phyloP scores from a whole-genome alignment of 1,139 yeast genomes.

The Suhomyces wounanorum region DNA sequence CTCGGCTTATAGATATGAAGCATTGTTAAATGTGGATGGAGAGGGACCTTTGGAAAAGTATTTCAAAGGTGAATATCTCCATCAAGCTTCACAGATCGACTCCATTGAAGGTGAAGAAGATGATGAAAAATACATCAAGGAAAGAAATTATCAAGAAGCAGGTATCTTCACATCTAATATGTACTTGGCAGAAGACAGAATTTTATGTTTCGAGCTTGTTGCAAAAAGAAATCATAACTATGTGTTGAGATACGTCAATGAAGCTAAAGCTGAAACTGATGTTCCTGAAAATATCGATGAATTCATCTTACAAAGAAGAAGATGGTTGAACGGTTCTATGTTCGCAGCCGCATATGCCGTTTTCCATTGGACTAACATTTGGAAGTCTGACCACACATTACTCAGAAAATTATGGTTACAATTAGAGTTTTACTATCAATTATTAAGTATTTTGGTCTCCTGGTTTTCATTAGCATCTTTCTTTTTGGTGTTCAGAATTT shows the following conservation, averaged over 20 bases:
- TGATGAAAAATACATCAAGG: slow-evolving; percentile 46
- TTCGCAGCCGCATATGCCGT: slow-evolving; percentile 80
- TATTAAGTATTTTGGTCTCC: slow-evolving; percentile 64
- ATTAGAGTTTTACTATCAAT: slow-evolving; percentile 70
- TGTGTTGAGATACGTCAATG: slow-evolving; percentile 69
- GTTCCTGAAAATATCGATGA: slow-evolving; percentile 76
- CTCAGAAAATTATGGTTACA: slow-evolving; percentile 63
- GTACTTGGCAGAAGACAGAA: slow-evolving; percentile 86
- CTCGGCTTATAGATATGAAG: slow-evolving; percentile 78
- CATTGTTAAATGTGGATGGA: slow-evolving; percentile 64
- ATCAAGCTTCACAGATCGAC: slow-evolving; percentile 43
- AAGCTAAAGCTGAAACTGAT: slow-evolving; percentile 81
- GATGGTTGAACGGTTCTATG: slow-evolving; percentile 86
- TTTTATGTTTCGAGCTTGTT: slow-evolving; percentile 77
- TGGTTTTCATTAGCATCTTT: slow-evolving; percentile 82
- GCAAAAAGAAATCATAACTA: slow-evolving; percentile 66
- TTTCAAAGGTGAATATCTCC: slow-evolving; percentile 76
- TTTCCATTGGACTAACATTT: slow-evolving; percentile 68
- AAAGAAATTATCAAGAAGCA: slow-evolving; percentile 45
- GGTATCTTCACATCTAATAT: slow-evolving; percentile 81
- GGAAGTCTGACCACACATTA: slow-evolving; percentile 69
- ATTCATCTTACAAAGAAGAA: slow-evolving; percentile 72
- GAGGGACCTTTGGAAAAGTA: slow-evolving; percentile 76
- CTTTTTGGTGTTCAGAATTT: slow-evolving; percentile 69
- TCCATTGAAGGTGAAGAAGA: slow-evolving; percentile 36